These are phyloP conservation scores for Mucor saturninus DNA, from an alignment of 371 early-diverging fungal genomes.

Conservation along the genomic window DNA sequence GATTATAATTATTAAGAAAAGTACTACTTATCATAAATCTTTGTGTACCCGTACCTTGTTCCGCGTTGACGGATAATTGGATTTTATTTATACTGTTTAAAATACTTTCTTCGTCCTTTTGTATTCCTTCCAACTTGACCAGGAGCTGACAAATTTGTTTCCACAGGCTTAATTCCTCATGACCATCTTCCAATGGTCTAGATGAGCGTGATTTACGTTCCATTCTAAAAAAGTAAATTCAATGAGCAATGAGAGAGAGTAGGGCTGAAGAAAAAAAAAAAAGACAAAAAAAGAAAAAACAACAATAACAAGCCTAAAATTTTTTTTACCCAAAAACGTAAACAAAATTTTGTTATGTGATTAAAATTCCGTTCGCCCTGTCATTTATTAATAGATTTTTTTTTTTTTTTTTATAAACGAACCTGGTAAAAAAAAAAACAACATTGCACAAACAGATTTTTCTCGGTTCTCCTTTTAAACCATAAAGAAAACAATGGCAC, in stretches of 20 bases:
- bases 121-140: conserved; percentile 53
- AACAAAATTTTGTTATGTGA: neutral
- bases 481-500: conserved; percentile 7
- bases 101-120: conserved; percentile 47
- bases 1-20: neutral
- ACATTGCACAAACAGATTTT: conserved; percentile 11
- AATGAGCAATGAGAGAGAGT: too few relatives aligned
- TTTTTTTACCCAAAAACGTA: neutral
- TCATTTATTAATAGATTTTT: neutral
- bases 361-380: neutral
- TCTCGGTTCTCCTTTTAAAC: conserved; percentile 21
- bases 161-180: conserved; percentile 55
- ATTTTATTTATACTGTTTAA: conserved; percentile 47
- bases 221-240: conserved; percentile 15
- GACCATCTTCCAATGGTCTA: conserved; percentile 30
- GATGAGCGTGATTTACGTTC: conserved; percentile 54
- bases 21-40: too few relatives aligned
- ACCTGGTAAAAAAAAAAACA: conserved; percentile 1
- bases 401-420: neutral
- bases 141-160: conserved; percentile 52
- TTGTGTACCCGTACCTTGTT: conserved; percentile 41
- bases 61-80: conserved; percentile 35
- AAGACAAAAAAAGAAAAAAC: conserved; percentile 9
- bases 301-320: neutral
- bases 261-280: neutral